Percentiles rank a stretch among this genome's conserved stretches.
Conservation (phyloP, 805 yeast species). For the Candida patagonica region DNA sequence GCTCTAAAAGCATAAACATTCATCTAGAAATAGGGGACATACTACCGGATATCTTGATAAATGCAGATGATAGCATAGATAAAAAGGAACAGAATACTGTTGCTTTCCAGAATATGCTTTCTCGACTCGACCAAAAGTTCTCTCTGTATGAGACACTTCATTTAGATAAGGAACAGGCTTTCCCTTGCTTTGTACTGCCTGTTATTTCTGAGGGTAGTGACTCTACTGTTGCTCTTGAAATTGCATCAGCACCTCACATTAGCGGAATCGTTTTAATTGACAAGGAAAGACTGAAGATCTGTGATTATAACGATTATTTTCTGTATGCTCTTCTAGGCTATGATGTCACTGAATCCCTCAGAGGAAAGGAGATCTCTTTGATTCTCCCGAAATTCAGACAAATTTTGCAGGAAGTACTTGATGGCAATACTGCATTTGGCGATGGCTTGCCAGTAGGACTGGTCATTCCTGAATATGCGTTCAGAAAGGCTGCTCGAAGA, state of each 20-base stretch:
- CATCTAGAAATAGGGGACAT: not conserved
- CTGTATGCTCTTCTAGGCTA: slow-evolving; percentile 73
- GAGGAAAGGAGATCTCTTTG: slow-evolving; percentile 41
- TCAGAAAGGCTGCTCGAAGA: slow-evolving; percentile 40
- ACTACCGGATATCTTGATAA: not conserved
- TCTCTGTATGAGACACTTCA: not conserved
- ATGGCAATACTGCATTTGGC: slow-evolving; percentile 19
- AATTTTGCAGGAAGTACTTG: slow-evolving; percentile 34
- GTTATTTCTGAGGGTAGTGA: not conserved
- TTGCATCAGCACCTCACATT: slow-evolving; percentile 74
- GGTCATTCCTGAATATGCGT: slow-evolving; percentile 86
- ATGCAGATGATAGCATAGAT: not conserved
- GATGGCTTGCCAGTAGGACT: slow-evolving; percentile 38
- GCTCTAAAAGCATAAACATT: not conserved
- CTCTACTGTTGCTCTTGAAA: slow-evolving; percentile 41
- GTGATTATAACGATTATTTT: slow-evolving; percentile 73
- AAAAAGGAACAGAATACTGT: not conserved
- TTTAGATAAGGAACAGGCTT: not conserved
- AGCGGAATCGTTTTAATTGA: slow-evolving; percentile 77
- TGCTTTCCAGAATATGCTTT: not conserved
- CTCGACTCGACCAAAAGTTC: not conserved
- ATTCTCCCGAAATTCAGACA: slow-evolving; percentile 56
- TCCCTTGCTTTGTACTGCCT: slow-evolving; percentile 1
- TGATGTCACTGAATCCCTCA: slow-evolving; percentile 24
- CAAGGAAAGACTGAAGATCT: slow-evolving; percentile 38